A percentile compares a stretch with the other conserved stretches of the same genome.
These are phyloP conservation scores for Coniochaeta ligniaria DNA, from an alignment of 2,329 filamentous ascomycete genomes.

Conservation along the genomic window DNA sequence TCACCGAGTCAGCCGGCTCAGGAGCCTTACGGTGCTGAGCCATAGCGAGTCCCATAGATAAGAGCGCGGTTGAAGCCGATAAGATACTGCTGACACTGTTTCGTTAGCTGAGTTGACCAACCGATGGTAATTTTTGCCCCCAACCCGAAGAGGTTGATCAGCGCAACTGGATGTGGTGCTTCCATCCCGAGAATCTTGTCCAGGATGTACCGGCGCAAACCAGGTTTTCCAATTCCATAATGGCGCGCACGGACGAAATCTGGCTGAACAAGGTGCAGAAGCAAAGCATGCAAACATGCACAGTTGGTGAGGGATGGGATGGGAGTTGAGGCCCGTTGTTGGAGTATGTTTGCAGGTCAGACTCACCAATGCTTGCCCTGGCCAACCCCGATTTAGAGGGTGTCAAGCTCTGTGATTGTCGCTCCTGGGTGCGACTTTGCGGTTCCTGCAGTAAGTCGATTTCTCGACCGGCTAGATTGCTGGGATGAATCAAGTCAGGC, in stretches of 20 bases:
- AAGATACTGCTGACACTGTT: background rate
- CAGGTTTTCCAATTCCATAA: slow-evolving; percentile 7
- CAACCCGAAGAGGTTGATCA: slow-evolving; percentile 7
- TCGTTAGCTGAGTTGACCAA: background rate
- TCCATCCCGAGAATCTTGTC: slow-evolving; percentile 7
- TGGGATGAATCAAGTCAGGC: background rate
- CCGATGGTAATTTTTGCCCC: background rate
- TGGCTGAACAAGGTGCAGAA: background rate
- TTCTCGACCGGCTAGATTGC: background rate
- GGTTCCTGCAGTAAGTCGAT: background rate
- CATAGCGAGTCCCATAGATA: slow-evolving; percentile 36
- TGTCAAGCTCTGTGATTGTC: background rate
- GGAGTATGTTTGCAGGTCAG: background rate
- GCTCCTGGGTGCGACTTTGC: background rate
- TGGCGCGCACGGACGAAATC: background rate
- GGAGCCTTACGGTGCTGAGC: slow-evolving; percentile 35
- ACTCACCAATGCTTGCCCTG: slow-evolving; percentile 4
- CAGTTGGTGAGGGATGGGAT: background rate
- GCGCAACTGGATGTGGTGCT: slow-evolving; percentile 4
- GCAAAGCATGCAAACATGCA: background rate
- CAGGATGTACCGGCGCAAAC: slow-evolving; percentile 9
- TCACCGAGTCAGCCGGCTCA: slow-evolving; percentile 34
- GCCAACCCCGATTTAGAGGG: background rate
- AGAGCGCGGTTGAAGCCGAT: background rate
- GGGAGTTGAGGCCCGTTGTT: background rate